Base-by-base conservation (phyloP, 2,329 filamentous ascomycete genomes). In the Clonostachys byssicola region DNA sequence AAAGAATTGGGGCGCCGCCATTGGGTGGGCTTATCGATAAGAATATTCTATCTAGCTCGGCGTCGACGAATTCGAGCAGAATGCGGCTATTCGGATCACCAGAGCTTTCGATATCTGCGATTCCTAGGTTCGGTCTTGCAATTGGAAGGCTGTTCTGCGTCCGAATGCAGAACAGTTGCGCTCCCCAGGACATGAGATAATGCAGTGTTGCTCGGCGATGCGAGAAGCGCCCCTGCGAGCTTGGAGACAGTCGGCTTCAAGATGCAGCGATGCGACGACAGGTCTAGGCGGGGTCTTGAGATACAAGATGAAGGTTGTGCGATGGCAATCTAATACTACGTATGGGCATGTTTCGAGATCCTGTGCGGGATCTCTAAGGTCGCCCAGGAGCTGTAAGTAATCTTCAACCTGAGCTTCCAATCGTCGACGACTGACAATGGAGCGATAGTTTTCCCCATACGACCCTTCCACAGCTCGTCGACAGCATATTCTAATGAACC, bases 341-440 rank as follows among this genome's bases (percentile, higher is more conserved):
- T 3, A 30, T 30, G 9, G 9, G 8, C 8, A 30, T 30, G 4
- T 30, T 30, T 30, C 23, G 7, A 30, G 23, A 30, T 9, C 23
- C 2, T 30, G 23, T 10, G 23, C 9, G 1, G 23, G 23, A 10
- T 10, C 23, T 12, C 16, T 20, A 56, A 54, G n/a, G 64, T 59
- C 52, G 62, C 53, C 45, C 61, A 54, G 46, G 58, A 23, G 30
- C 7, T 43, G 20, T 43, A 7, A 20, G 20, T n/a, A 12, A 33
- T 16, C 34, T 43, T 23, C 5, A 23, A 16, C 13, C 30, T 7
- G 16, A 14, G 16, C 40, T 13, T 42, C 40, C 17, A 8, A 6
- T 60, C 9, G 5, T 68, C 70, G 1, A 65, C 65, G 1, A 54
- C 63, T 40, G 62, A 70, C 46, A 64, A 67, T 23, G 8, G 23